Base-by-base conservation (phyloP, 106 monocot genomes). In the Iris macrosiphon region DNA sequence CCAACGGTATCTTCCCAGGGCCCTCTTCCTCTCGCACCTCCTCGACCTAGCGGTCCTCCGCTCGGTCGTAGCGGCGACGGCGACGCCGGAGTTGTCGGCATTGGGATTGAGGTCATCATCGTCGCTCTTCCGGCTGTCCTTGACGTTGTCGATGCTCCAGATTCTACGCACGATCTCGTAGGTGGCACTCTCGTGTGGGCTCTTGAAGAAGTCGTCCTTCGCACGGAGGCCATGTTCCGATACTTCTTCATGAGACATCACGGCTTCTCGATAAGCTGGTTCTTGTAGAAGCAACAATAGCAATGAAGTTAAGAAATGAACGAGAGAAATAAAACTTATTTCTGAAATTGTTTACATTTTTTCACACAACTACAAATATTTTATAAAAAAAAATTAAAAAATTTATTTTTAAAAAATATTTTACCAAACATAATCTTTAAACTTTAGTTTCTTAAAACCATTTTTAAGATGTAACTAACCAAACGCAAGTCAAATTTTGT, bases 171-270 rank as follows among this genome's bases (percentile, higher is more conserved):
- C 80, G 44, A 99, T 79, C 39, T 99, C 91, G 47, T 61, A 99
- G 11, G 84, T 84, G 34, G 78, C 84, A 47, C 64, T 77, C 52
- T 99, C 98, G 40, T 91, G 98, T 29, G 83, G 63, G 27, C 62
- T 77, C 72, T 73, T 91, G 54, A 91, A 91, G 35, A 52, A 44
- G 55, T 78, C 77, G 14, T 77, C 73, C 1, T 67, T 77, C 4
- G 79, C 89, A 0, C 62, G 22, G 6, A 53, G 52, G 79, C 72
- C 38, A 79, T 78, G 46, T 86, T 82, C 28, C 91, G 68, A 60
- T 99, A 99, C 78, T 99, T 99, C 76, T 88, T 89, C 80, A 91
- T 99, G 38, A 99, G 66, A 15, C 98, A 67, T 12, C 98, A 68
- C 28, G 92, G 78, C 71, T 99, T 99, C 87, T 99, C 91, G 44